Evolutionary conservation across 495 filamentous ascomycete genomes (phyloP), one percentile per base, ranked within the genome.

Genomic region (Aspergillus cavernicola): DNA sequence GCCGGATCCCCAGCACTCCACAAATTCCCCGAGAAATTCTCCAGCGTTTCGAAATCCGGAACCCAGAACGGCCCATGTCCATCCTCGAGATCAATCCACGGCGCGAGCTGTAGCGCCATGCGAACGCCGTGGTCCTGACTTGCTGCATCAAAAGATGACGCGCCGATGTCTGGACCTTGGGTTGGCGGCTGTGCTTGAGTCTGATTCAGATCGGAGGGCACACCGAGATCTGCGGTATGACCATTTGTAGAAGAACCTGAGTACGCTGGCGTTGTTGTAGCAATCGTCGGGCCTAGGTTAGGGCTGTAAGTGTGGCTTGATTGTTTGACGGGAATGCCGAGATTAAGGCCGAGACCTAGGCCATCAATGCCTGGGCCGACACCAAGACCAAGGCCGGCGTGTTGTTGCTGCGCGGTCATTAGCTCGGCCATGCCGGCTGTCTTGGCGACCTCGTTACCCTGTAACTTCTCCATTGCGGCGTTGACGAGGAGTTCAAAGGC

Each of bases 401-500:
- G 32, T 1, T 60, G 53, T 26, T 68, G 60, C 38, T 74, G 68
- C 15, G 72, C 72, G 0, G 69, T 68, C 71, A 76, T 76, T 7
- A 73, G 57, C 33, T 72, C 72, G 1, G 68, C 68, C 62, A 76
- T 76, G 0, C 70, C 67, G 16, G 67, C 62, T 38, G 62, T 70
- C 2, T 64, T 65, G n/a, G 67, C 65, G 0, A 60, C 63, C 41
- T 76, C 66, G 37, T 65, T 68, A 12, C 69, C 67, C 33, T 76
- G 68, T 0, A 81, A 57, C 41, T 77, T 79, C 50, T 81, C 76
- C 75, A 80, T 80, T 6, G 76, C 72, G 6, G 78, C 75, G 41
- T 77, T 75, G 28, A 81, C 77, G 2, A 81, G 68, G 0, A 75
- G 59, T 40, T 81, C 78, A 43, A 81, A 77, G 0, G 78, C 73